phyloP scores from a whole-genome alignment of 163 green algal species.

The Chloroidium sp. region DNA sequence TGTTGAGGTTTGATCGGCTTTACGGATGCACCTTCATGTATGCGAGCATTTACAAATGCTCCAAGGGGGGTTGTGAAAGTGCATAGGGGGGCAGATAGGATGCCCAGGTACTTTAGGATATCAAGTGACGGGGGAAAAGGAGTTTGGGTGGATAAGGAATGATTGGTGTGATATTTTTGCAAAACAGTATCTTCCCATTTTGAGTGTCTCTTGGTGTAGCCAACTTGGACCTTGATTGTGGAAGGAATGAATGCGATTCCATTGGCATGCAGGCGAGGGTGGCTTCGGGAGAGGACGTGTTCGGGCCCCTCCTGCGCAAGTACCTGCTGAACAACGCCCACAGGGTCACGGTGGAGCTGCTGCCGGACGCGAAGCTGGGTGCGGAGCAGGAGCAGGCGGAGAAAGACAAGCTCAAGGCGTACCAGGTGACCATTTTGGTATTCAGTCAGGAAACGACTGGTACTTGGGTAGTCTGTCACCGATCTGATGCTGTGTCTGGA shows the following conservation, averaged over 20 bases:
- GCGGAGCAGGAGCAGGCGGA: conserved; percentile 68
- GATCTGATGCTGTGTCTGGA: no score
- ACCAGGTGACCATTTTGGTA: no score
- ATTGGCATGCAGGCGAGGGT: conserved; percentile 42
- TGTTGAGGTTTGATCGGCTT: no score
- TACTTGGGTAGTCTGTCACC: no score
- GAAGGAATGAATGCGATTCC: background rate
- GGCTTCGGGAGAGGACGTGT: conserved; percentile 74
- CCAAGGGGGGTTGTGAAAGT: no score
- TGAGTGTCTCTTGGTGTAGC: background rate
- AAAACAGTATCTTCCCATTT: conserved; percentile 1
- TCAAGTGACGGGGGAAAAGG: no score
- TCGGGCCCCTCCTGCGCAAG: conserved; percentile 79
- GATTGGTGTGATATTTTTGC: background rate
- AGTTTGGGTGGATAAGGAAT: no score
- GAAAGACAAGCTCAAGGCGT: conserved; percentile 38
- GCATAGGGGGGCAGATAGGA: no score
- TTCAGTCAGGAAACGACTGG: no score
- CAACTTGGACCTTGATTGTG: background rate
- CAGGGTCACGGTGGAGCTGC: conserved; percentile 67
- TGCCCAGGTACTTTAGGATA: no score
- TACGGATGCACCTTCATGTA: no score
- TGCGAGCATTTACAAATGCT: no score
- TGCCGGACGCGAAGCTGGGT: conserved; percentile 61
- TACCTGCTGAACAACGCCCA: conserved; percentile 92